Percentiles rank a stretch among this genome's conserved stretches.
phyloP scores from a whole-genome alignment of 352 stramenopile genomes.

The Pythium utonaiense region DNA sequence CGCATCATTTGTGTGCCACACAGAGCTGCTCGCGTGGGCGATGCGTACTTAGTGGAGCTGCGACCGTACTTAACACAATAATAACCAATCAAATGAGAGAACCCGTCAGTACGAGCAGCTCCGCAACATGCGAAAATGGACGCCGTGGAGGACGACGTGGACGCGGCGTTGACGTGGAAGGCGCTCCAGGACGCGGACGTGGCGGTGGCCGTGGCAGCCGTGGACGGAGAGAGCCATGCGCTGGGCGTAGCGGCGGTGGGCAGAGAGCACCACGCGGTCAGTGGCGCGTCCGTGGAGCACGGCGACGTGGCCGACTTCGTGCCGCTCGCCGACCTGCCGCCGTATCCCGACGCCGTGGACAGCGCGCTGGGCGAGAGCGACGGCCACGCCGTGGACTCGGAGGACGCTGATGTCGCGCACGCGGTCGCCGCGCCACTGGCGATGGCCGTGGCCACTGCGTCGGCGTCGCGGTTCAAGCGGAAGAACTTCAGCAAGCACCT shows the following conservation, averaged over 20 bases:
- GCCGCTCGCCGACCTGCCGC: conserved; percentile 35
- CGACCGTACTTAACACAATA: background rate
- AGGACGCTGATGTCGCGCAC: background rate
- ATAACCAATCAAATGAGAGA: background rate
- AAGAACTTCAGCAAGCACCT: conserved; percentile 73
- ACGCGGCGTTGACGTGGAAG: conserved; percentile 51
- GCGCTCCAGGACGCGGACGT: conserved; percentile 20
- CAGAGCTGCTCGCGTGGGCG: background rate
- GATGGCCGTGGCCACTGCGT: background rate
- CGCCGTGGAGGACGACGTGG: conserved; percentile 34
- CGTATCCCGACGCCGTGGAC: conserved; percentile 18
- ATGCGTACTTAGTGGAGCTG: background rate
- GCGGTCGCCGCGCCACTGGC: background rate
- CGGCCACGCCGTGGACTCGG: background rate
- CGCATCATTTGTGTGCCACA: conserved; percentile 12
- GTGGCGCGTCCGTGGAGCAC: conserved; percentile 6
- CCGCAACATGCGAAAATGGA: conserved; percentile 9
- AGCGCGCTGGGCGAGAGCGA: background rate
- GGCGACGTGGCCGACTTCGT: conserved; percentile 41
- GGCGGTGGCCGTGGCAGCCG: background rate
- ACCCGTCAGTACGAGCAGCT: background rate
- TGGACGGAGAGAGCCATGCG: background rate
- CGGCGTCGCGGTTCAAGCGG: conserved; percentile 42
- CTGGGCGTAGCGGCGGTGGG: background rate
- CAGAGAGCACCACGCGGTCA: background rate